Evolutionary conservation across 805 yeast species (phyloP).

Genomic region (Candida nemodendra): DNA sequence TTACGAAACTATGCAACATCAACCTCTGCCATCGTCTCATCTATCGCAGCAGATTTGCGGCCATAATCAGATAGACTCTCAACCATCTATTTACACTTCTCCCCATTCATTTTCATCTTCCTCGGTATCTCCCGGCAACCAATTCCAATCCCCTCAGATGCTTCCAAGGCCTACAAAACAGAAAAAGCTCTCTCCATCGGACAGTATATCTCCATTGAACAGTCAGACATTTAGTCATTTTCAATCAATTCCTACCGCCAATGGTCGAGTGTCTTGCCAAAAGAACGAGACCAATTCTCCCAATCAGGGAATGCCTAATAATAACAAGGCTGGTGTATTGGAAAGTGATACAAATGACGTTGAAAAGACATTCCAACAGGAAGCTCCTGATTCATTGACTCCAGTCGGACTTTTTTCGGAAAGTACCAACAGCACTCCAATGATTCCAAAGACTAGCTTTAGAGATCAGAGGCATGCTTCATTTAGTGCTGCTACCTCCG

Average conservation of each 20-base stretch:
- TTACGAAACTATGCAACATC: constrained; percentile 9
- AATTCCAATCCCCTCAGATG: constrained; percentile 18
- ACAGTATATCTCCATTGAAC: constrained; percentile 15
- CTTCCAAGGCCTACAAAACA: constrained; percentile 13
- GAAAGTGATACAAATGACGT: neutral
- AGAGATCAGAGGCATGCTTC: constrained; percentile 50
- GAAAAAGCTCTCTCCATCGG: constrained; percentile 14
- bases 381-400: neutral
- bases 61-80: neutral
- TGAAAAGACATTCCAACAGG: neutral
- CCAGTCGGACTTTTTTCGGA: constrained; percentile 1
- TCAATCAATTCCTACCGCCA: neutral
- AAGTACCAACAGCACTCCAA: constrained; percentile 1
- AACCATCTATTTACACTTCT: constrained; percentile 14
- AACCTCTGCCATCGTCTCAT: neutral
- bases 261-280: constrained; percentile 1
- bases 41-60: constrained; percentile 1
- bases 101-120: constrained; percentile 21
- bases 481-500: constrained; percentile 62
- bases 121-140: constrained; percentile 12
- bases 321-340: too few relatives aligned
- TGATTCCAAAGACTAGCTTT: constrained; percentile 13
- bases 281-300: constrained; percentile 3
- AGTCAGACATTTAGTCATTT: constrained; percentile 4
- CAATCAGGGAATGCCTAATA: constrained; percentile 10